Evolutionary conservation across 345 rosid species (phyloP).

Genomic region (Eucalyptus tenuipes): DNA sequence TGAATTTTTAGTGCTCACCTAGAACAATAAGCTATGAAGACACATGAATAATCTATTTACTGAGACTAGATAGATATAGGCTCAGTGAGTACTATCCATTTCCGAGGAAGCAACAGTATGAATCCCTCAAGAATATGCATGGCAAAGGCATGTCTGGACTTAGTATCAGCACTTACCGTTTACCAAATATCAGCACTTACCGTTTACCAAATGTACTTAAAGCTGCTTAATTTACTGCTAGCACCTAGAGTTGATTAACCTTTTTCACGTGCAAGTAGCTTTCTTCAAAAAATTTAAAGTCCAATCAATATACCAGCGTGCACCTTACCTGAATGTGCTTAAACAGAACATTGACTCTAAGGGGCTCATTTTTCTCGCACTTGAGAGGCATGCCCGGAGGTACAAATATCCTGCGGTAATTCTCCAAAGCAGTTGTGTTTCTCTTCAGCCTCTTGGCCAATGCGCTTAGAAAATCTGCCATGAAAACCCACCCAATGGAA

Average conservation of each 20-base stretch:
- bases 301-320: neutral
- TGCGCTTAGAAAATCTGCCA: slow-evolving; percentile 53
- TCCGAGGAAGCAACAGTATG: neutral
- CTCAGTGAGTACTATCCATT: neutral
- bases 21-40: neutral
- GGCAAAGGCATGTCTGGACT: neutral
- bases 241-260: neutral
- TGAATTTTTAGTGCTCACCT: neutral
- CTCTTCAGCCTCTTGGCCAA: slow-evolving; percentile 51
- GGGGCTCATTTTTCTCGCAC: slow-evolving; percentile 38
- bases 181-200: neutral
- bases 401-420: slow-evolving; percentile 44
- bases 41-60: neutral
- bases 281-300: neutral
- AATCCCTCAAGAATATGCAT: neutral
- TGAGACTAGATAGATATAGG: neutral
- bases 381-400: slow-evolving; percentile 48
- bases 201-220: neutral
- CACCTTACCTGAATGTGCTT: slow-evolving; percentile 61
- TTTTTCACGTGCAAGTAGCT: neutral
- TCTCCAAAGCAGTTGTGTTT: slow-evolving; percentile 52
- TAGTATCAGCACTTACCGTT: neutral
- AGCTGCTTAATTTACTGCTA: neutral
- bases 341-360: slow-evolving; percentile 54
- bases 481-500: slow-evolving; percentile 68